Percentiles rank a stretch among this genome's conserved stretches.
Evolutionary conservation across 2,329 filamentous ascomycete genomes (phyloP).

Genomic region (Colletotrichum trifolii): DNA sequence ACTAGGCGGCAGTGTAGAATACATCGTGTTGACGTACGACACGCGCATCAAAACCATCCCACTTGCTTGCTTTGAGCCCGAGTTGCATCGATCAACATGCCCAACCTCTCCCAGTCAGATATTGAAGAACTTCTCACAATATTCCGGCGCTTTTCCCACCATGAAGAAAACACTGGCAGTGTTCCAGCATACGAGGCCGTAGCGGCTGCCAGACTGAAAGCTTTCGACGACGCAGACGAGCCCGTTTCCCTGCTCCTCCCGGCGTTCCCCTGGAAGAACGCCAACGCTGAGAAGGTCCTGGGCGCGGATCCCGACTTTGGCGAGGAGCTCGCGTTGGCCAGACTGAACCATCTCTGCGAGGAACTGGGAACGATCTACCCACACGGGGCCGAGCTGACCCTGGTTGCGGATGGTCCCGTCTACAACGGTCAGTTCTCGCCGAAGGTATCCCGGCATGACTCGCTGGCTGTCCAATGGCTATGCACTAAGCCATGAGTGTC

Average conservation of each 20-base stretch:
- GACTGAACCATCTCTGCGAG: slow-evolving; percentile 20
- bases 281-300: slow-evolving; percentile 16
- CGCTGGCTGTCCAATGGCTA: not conserved
- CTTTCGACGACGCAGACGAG: not conserved
- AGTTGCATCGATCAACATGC: not conserved
- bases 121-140: not conserved
- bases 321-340: slow-evolving; percentile 19
- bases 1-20: too few species aligned
- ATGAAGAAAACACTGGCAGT: not conserved
- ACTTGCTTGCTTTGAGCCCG: not conserved
- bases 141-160: not conserved
- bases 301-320: slow-evolving; percentile 15
- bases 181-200: not conserved
- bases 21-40: not conserved
- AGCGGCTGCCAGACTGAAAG: not conserved
- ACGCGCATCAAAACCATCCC: not conserved
- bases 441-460: not conserved
- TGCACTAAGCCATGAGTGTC: not conserved
- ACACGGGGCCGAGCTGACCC: slow-evolving; percentile 8
- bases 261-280: slow-evolving; percentile 20
- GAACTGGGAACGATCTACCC: slow-evolving; percentile 12
- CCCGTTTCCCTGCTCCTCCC: slow-evolving; percentile 14
- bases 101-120: not conserved
- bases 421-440: slow-evolving; percentile 12
- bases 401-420: slow-evolving; percentile 21